phyloP scores from a whole-genome alignment of 1,284 basidiomycete genomes.

The Leccinum fuscescens region DNA sequence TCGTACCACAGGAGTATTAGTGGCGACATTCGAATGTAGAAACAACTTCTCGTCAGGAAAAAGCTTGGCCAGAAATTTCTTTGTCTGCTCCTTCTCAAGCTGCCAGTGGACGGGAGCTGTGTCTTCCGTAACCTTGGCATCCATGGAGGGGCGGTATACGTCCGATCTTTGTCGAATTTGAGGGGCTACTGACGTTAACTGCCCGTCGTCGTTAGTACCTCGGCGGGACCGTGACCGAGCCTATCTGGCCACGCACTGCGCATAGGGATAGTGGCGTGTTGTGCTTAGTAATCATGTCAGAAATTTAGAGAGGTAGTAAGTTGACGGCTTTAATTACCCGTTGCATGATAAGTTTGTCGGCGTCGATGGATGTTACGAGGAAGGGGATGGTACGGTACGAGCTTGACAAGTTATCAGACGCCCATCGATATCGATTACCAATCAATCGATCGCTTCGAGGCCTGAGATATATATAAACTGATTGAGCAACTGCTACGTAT shows the following conservation, averaged over 20 bases:
- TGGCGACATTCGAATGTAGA: not conserved
- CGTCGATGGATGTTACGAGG: too few species aligned
- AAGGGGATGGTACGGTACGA: too few species aligned
- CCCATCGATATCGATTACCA: too few species aligned
- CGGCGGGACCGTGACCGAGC: too few species aligned
- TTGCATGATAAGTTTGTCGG: too few species aligned
- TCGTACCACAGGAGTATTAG: not conserved
- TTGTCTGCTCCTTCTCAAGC: not conserved
- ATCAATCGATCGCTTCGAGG: too few species aligned
- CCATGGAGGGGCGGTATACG: not conserved
- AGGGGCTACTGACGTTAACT: not conserved
- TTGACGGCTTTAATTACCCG: too few species aligned
- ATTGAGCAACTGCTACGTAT: too few species aligned
- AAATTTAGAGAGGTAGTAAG: too few species aligned
- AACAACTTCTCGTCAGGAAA: slow-evolving; percentile 1
- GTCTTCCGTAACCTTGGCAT: not conserved
- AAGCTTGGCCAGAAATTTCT: not conserved
- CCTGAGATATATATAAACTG: too few species aligned
- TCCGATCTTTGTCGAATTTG: not conserved
- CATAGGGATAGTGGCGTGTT: not conserved
- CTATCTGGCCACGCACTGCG: not conserved
- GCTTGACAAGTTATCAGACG: too few species aligned
- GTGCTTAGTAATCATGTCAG: slow-evolving; percentile 2
- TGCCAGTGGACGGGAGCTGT: slow-evolving; percentile 1
- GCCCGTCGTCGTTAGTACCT: too few species aligned